phyloP scores from a whole-genome alignment of 2,329 filamentous ascomycete species.

The Neonectria neomacrospora region DNA sequence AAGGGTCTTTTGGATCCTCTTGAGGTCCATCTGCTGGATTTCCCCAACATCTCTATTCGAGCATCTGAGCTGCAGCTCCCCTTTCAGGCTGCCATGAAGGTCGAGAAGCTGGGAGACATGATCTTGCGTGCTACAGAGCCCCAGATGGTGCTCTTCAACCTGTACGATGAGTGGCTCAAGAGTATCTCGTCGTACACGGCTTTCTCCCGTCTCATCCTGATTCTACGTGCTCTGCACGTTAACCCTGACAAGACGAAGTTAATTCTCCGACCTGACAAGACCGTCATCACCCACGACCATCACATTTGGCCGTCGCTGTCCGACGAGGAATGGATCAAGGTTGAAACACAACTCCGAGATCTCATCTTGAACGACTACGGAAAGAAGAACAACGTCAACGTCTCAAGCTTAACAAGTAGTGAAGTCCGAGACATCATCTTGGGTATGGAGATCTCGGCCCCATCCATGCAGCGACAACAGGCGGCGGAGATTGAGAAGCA shows the following conservation, averaged over 20 bases:
- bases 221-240: slow-evolving; percentile 93
- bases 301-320: slow-evolving; percentile 97
- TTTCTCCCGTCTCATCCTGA: slow-evolving; percentile 93
- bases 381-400: slow-evolving; percentile 99
- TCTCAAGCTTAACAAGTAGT: slow-evolving; percentile 93
- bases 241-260: slow-evolving; percentile 99
- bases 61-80: slow-evolving; percentile 96
- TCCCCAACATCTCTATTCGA: slow-evolving; percentile 98
- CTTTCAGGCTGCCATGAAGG: slow-evolving; percentile 99
- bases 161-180: slow-evolving; percentile 99
- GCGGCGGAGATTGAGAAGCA: slow-evolving; percentile 99
- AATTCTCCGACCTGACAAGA: slow-evolving; percentile 94
- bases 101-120: slow-evolving; percentile 99
- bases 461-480: slow-evolving; percentile 97
- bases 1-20: slow-evolving; percentile 97
- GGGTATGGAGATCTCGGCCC: slow-evolving; percentile 99
- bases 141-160: slow-evolving; percentile 99
- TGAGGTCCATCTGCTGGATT: slow-evolving; percentile 96
- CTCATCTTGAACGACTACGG: slow-evolving; percentile 98
- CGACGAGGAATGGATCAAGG: slow-evolving; percentile 99
- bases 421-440: slow-evolving; percentile 98
- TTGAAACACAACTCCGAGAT: slow-evolving; percentile 96
- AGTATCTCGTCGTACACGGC: slow-evolving; percentile 98
- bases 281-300: slow-evolving; percentile 96
- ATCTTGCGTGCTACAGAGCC: slow-evolving; percentile 96